Evolutionary conservation across 2,329 filamentous ascomycete species (phyloP).

Genomic region (Lithohypha guttulata): DNA sequence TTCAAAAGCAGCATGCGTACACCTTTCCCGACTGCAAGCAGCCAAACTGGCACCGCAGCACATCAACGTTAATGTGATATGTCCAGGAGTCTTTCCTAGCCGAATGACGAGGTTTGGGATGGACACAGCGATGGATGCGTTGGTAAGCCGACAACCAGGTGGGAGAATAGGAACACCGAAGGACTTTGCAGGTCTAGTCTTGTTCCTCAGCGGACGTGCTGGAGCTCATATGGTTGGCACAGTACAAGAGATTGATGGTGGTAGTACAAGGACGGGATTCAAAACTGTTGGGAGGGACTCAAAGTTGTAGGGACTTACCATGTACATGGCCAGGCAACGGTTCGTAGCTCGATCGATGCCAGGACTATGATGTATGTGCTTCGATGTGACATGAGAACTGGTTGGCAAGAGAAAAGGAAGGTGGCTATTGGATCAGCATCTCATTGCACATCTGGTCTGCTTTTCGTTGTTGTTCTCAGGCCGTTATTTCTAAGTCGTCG

Average conservation of each 20-base stretch:
- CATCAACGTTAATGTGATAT: constrained; percentile 40
- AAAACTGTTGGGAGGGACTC: constrained; percentile 26
- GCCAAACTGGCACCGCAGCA: constrained; percentile 42
- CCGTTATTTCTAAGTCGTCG: no score
- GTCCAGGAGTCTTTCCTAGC: constrained; percentile 39
- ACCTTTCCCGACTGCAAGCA: constrained; percentile 42
- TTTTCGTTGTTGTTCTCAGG: no score
- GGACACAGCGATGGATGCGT: constrained; percentile 37
- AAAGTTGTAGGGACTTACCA: no score
- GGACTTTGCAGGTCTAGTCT: constrained; percentile 37
- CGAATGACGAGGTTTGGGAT: constrained; percentile 47
- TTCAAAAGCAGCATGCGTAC: constrained; percentile 44
- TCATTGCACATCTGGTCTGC: no score
- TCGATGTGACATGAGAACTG: no score
- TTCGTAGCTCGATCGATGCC: no score
- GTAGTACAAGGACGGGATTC: constrained; percentile 34
- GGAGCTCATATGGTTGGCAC: constrained; percentile 36
- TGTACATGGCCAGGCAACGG: no score
- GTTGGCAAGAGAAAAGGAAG: no score
- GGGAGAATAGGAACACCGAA: constrained; percentile 38
- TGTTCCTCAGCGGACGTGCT: constrained; percentile 34
- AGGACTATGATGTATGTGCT: no score
- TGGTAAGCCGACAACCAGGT: constrained; percentile 37
- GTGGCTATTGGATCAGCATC: no score
- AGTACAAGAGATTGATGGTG: constrained; percentile 39